Conservation (phyloP, 306 rosid species). For the Glycyrrhiza uralensis region DNA sequence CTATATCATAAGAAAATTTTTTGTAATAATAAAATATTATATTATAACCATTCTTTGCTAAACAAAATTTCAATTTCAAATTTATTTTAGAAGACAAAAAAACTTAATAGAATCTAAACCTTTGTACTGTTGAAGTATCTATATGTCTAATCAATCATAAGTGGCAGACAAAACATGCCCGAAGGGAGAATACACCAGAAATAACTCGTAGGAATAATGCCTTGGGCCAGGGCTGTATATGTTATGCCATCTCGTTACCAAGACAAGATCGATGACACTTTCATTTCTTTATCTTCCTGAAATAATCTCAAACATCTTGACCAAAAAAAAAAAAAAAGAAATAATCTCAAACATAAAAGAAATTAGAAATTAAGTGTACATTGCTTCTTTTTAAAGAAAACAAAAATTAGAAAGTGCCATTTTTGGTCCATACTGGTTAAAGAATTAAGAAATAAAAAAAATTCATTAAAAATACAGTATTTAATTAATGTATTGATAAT, state of each 20-base stretch:
- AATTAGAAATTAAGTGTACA: too few relatives aligned
- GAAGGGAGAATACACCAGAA: background rate
- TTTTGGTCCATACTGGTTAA: too few relatives aligned
- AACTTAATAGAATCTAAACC: background rate
- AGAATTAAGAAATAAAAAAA: too few relatives aligned
- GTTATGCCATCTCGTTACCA: background rate
- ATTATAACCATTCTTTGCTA: background rate
- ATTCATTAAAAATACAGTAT: too few relatives aligned
- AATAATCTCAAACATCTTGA: too few relatives aligned
- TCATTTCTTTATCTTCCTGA: background rate
- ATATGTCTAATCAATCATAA: background rate
- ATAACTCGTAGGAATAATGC: background rate
- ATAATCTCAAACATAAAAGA: background rate
- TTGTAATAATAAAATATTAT: too few relatives aligned
- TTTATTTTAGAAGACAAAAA: background rate
- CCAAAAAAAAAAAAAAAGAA: too few relatives aligned
- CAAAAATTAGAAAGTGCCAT: too few relatives aligned
- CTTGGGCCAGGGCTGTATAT: background rate
- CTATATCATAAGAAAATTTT: background rate
- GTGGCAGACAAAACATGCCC: background rate
- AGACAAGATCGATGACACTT: background rate
- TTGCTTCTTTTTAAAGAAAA: too few relatives aligned
- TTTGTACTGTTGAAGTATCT: background rate
- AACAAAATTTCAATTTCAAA: background rate
- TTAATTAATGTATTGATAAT: too few relatives aligned